Percentiles rank a stretch among this genome's conserved stretches.
These are phyloP conservation scores for Hirschfeldia incana DNA, from an alignment of 345 rosid genomes.

Conservation along the genomic window DNA sequence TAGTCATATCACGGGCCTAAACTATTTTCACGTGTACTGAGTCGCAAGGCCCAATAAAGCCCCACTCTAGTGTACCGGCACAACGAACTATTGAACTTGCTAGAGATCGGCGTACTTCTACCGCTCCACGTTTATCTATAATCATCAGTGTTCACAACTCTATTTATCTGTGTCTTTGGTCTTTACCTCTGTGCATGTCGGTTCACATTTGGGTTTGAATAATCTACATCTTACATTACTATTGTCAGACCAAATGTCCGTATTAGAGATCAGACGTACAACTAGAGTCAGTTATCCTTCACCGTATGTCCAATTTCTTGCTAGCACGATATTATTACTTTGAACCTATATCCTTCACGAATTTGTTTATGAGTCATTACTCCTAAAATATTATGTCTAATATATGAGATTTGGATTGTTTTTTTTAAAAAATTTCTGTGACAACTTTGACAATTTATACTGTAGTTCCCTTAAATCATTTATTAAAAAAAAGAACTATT, in stretches of 20 bases:
- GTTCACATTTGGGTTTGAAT: background rate
- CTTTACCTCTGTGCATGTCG: background rate
- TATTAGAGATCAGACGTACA: too few species aligned
- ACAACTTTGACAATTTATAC: background rate
- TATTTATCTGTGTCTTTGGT: background rate
- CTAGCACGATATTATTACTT: too few species aligned
- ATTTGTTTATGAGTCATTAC: too few species aligned
- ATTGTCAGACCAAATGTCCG: background rate
- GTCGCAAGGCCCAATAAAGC: constrained; percentile 20
- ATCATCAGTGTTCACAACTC: background rate
- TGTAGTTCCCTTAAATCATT: background rate
- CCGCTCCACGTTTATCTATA: background rate
- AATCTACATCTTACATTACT: background rate
- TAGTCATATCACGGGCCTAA: background rate
- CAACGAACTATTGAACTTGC: background rate
- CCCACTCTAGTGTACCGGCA: background rate
- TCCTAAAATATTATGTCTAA: too few species aligned
- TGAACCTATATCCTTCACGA: too few species aligned
- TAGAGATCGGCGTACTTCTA: background rate
- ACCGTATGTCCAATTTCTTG: too few species aligned
- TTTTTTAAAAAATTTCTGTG: too few species aligned
- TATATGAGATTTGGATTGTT: too few species aligned
- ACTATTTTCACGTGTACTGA: background rate
- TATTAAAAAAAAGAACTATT: background rate
- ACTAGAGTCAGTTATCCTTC: too few species aligned